Percentiles rank a stretch among this genome's conserved stretches.
Evolutionary conservation across 345 rosid species (phyloP).

Genomic region (Camelina neglecta): DNA sequence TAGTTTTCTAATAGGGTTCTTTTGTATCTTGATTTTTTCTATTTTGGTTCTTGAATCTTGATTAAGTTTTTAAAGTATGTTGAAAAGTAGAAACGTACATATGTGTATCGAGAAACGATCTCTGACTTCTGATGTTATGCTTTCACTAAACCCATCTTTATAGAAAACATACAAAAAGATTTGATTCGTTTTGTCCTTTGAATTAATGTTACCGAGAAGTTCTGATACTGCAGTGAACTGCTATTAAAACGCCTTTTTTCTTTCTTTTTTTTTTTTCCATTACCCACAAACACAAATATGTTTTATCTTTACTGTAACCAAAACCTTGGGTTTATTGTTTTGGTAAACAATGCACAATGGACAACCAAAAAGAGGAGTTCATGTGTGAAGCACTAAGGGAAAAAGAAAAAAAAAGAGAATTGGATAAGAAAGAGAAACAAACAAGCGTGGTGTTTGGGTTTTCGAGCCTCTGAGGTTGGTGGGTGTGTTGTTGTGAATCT

Average conservation of each 20-base stretch:
- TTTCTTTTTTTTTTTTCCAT: neutral
- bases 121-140: conserved; percentile 34
- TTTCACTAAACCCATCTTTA: conserved; percentile 29
- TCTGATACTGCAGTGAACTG: conserved; percentile 3
- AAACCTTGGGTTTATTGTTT: neutral
- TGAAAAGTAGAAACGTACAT: neutral
- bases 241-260: neutral
- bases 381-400: conserved; percentile 37
- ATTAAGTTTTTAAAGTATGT: neutral
- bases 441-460: conserved; percentile 38
- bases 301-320: neutral
- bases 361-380: conserved; percentile 29
- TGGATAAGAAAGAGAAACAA: conserved; percentile 3
- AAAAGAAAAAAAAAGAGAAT: neutral
- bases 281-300: conserved; percentile 20
- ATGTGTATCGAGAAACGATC: conserved; percentile 23
- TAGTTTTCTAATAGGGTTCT: neutral
- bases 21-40: neutral
- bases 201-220: conserved; percentile 35
- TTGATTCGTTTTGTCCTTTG: conserved; percentile 42
- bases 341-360: conserved; percentile 19
- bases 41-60: neutral
- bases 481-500: conserved; percentile 42
- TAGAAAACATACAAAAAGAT: conserved; percentile 42
- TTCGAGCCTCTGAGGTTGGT: conserved; percentile 40